Evolutionary conservation across 805 yeast genomes (phyloP).

Genomic region (Metschnikowia cerradonensis): DNA sequence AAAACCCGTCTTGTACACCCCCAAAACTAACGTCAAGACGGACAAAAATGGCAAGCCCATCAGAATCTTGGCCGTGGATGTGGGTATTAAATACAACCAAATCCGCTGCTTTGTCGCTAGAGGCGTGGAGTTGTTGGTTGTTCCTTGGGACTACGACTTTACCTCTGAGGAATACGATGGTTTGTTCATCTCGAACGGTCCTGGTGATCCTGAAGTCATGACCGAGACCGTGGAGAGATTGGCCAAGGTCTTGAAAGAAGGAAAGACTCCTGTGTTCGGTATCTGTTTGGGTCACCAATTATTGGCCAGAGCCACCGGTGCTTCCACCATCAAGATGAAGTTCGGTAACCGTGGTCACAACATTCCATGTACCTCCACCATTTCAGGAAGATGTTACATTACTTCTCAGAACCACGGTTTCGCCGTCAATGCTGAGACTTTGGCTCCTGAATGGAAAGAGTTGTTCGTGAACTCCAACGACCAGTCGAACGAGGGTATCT

Average conservation of each 20-base stretch:
- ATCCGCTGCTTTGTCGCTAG: conserved; percentile 93
- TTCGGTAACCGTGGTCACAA: conserved; percentile 99
- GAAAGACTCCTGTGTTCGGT: conserved; percentile 90
- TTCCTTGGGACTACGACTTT: conserved; percentile 92
- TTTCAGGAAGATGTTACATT: conserved; percentile 94
- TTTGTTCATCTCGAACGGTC: conserved; percentile 94
- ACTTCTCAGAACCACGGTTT: conserved; percentile 99
- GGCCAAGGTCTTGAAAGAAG: conserved; percentile 52
- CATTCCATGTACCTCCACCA: conserved; percentile 88
- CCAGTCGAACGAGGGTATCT: conserved; percentile 97
- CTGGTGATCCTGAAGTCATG: conserved; percentile 96
- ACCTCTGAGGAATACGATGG: conserved; percentile 85
- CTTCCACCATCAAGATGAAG: conserved; percentile 84
- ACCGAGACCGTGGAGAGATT: conserved; percentile 61
- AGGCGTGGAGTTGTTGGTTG: conserved; percentile 93
- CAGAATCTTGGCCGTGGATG: conserved; percentile 88
- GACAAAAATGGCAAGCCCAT: conserved; percentile 72
- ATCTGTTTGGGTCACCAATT: conserved; percentile 98
- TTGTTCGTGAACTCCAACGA: conserved; percentile 94
- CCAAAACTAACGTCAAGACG: conserved; percentile 50
- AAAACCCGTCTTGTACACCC: conserved; percentile 73
- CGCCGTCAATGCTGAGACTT: conserved; percentile 84
- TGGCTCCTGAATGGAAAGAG: conserved; percentile 83
- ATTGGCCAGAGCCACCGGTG: conserved; percentile 93
- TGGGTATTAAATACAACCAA: conserved; percentile 97